These are phyloP conservation scores for Ophiostoma sp. DNA, from an alignment of 2,329 filamentous ascomycete genomes.

Conservation along the genomic window DNA sequence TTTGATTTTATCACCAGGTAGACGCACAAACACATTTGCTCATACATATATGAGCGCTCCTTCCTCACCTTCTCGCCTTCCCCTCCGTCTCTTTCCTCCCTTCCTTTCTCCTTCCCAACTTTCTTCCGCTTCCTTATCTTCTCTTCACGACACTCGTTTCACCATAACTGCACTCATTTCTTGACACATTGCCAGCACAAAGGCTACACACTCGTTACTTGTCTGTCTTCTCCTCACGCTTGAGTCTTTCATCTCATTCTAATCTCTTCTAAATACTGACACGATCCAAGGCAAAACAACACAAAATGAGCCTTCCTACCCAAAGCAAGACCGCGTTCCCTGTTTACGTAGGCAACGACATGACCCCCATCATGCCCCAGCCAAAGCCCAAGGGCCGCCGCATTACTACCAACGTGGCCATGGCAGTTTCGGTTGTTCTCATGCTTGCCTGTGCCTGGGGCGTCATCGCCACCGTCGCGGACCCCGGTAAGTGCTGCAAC, in stretches of 20 bases:
- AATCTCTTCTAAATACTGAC: neutral
- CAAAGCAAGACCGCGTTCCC: conserved; percentile 14
- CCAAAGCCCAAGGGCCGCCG: neutral
- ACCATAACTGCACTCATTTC: neutral
- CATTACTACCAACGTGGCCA: neutral
- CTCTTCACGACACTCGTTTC: conserved; percentile 6
- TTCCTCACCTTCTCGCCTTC: neutral
- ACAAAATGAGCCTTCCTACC: conserved; percentile 19
- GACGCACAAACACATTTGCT: neutral
- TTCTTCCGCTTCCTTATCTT: neutral
- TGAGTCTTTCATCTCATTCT: too few relatives aligned
- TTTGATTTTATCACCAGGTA: conserved; percentile 11
- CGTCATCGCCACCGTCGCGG: neutral
- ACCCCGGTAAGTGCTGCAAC: neutral
- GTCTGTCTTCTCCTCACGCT: neutral
- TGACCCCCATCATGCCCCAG: neutral
- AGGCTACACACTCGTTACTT: conserved; percentile 13
- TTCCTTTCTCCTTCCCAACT: neutral
- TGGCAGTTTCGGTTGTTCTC: neutral
- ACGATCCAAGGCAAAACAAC: neutral
- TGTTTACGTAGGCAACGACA: conserved; percentile 1
- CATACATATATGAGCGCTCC: neutral
- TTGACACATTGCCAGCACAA: neutral
- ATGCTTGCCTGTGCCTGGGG: neutral
- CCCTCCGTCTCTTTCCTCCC: neutral